A percentile compares a stretch with the other conserved stretches of the same genome.
These are phyloP conservation scores for Lactifluus pinguis DNA, from an alignment of 768 basidiomycete species.

Conservation along the genomic window DNA sequence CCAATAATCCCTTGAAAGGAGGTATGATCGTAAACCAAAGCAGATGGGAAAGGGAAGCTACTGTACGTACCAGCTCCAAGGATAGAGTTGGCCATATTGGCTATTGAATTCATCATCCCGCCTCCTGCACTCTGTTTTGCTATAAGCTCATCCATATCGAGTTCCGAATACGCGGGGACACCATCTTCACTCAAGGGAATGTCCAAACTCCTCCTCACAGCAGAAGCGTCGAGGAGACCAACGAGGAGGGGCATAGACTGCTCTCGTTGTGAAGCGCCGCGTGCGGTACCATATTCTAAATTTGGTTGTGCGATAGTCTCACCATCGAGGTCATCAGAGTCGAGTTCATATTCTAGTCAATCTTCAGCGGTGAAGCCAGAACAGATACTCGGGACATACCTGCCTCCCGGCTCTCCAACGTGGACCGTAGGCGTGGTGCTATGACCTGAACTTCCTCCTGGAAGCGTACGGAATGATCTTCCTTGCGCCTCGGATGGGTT, in stretches of 20 bases:
- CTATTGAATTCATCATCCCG: slow-evolving; percentile 68
- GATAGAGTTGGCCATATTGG: slow-evolving; percentile 96
- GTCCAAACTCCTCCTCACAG: slow-evolving; percentile 47
- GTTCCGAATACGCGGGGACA: slow-evolving; percentile 27
- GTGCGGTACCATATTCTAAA: slow-evolving; percentile 25
- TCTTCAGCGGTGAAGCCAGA: not conserved
- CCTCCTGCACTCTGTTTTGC: slow-evolving; percentile 60
- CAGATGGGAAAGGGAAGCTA: slow-evolving; percentile 17
- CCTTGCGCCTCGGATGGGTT: not conserved
- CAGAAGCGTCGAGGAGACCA: slow-evolving; percentile 62
- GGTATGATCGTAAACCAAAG: not conserved
- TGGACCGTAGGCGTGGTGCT: slow-evolving; percentile 61
- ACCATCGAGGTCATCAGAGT: slow-evolving; percentile 74
- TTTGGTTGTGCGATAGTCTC: slow-evolving; percentile 26
- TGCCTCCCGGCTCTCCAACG: slow-evolving; percentile 66
- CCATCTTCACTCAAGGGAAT: slow-evolving; percentile 34
- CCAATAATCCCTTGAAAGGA: slow-evolving; percentile 57
- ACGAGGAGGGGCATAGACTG: slow-evolving; percentile 69
- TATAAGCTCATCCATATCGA: slow-evolving; percentile 68
- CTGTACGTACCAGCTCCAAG: slow-evolving; percentile 69
- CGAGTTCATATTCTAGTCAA: slow-evolving; percentile 67
- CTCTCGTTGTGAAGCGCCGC: slow-evolving; percentile 34
- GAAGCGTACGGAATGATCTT: slow-evolving; percentile 43
- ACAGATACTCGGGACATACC: slow-evolving; percentile 45
- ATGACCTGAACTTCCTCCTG: slow-evolving; percentile 62